Conservation (phyloP, 805 yeast species). For the Candida vaughaniae region DNA sequence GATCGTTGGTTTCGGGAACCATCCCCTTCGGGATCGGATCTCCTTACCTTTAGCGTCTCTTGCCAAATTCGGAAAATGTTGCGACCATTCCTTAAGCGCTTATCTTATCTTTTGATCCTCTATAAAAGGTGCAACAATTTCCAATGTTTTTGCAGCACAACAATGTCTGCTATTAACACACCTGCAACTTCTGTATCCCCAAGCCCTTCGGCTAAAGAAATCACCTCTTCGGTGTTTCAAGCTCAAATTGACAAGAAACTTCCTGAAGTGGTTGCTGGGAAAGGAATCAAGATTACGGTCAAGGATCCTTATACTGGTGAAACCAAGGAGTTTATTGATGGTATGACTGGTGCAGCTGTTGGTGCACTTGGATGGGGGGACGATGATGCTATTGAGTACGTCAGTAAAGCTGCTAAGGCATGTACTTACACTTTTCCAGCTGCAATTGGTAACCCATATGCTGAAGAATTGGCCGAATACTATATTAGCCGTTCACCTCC, state of each 20-base stretch:
- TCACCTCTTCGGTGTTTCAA: slow-evolving; percentile 43
- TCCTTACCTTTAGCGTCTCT: no score
- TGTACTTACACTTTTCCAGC: slow-evolving; percentile 26
- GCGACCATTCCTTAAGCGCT: no score
- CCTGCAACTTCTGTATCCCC: slow-evolving; percentile 15
- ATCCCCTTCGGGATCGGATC: no score
- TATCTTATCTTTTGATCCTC: no score
- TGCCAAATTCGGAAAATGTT: no score
- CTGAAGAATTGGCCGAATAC: slow-evolving; percentile 26
- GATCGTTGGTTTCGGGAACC: no score
- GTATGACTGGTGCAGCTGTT: slow-evolving; percentile 32
- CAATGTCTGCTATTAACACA: slow-evolving; percentile 4
- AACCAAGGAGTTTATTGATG: slow-evolving; percentile 22
- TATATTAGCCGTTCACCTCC: slow-evolving; percentile 38
- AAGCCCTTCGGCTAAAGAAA: slow-evolving; percentile 11
- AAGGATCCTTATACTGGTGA: slow-evolving; percentile 40
- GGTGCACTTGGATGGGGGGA: slow-evolving; percentile 36
- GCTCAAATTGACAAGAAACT: slow-evolving; percentile 35
- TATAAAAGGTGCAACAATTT: no score
- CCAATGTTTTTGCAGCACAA: no score
- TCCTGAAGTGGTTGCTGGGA: slow-evolving; percentile 41
- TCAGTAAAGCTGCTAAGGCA: slow-evolving; percentile 21
- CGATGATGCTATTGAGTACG: slow-evolving; percentile 19
- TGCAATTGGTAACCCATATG: slow-evolving; percentile 20
- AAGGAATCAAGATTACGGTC: slow-evolving; percentile 41